These are phyloP conservation scores for Leptomonas pyrrhocoris DNA, from an alignment of 208 protist species.

Conservation along the genomic window DNA sequence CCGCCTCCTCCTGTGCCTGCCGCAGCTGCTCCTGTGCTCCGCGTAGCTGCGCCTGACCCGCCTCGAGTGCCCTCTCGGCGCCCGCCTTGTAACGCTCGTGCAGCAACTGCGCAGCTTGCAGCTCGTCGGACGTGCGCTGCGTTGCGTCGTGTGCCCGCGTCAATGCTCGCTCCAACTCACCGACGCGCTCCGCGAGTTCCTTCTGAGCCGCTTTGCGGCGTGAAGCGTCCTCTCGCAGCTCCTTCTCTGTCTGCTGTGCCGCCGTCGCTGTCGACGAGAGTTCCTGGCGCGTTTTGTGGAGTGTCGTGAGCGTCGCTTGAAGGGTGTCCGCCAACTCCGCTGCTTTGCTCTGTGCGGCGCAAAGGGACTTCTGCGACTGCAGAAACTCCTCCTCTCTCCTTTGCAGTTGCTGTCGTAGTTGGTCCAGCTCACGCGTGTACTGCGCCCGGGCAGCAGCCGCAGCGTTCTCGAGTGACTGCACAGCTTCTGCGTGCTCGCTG, in stretches of 20 bases:
- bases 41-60: conserved; percentile 32
- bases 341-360: conserved; percentile 16
- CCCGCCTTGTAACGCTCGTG: conserved; percentile 29
- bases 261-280: neutral
- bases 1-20: conserved; percentile 32
- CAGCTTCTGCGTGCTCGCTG: conserved; percentile 19
- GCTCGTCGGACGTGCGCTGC: conserved; percentile 28
- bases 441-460: conserved; percentile 8
- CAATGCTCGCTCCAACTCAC: conserved; percentile 32
- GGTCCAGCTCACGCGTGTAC: conserved; percentile 19
- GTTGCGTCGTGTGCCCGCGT: conserved; percentile 7
- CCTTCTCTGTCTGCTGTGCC: conserved; percentile 23
- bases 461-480: conserved; percentile 27
- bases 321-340: conserved; percentile 32
- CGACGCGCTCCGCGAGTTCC: conserved; percentile 21
- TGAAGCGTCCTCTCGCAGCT: conserved; percentile 30
- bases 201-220: conserved; percentile 14
- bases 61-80: conserved; percentile 24
- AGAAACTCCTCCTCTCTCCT: conserved; percentile 31
- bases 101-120: conserved; percentile 13
- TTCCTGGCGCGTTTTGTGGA: conserved; percentile 28
- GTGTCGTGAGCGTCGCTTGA: conserved; percentile 17
- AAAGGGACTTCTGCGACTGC: conserved; percentile 10
- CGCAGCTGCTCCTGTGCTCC: conserved; percentile 30
- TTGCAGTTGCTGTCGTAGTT: conserved; percentile 9